These are phyloP conservation scores for Asterella californica DNA, from an alignment of 225 moss, liverwort and hornwort genomes.

Conservation along the genomic window DNA sequence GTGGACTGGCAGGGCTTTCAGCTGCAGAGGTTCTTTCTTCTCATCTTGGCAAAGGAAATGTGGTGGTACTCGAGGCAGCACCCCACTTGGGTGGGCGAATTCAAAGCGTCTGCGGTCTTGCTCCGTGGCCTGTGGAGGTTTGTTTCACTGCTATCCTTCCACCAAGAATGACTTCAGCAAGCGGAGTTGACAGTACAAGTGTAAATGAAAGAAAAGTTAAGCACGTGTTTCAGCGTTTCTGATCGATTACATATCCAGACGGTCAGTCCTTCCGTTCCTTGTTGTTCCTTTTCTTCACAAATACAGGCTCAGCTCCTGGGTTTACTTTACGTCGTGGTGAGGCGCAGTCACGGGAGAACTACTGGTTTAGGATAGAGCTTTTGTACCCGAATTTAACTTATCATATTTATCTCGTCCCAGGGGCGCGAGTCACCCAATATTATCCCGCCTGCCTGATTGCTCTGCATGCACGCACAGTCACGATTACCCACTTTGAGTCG, in stretches of 20 bases:
- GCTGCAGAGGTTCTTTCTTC: constrained; percentile 60
- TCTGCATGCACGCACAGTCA: too few relatives aligned
- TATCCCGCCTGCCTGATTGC: too few relatives aligned
- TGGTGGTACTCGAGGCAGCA: constrained; percentile 69
- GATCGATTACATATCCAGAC: background rate
- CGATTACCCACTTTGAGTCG: too few relatives aligned
- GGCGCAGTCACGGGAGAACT: too few relatives aligned
- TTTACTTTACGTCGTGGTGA: too few relatives aligned
- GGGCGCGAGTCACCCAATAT: too few relatives aligned
- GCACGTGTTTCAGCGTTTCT: background rate
- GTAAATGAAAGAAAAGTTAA: too few relatives aligned
- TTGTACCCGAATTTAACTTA: too few relatives aligned
- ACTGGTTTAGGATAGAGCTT: too few relatives aligned
- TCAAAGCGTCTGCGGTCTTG: constrained; percentile 60
- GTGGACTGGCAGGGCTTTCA: constrained; percentile 75
- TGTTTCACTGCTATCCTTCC: background rate
- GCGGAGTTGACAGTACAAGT: background rate
- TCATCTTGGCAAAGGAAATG: constrained; percentile 32
- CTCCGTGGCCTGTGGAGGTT: constrained; percentile 89
- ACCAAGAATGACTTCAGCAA: background rate
- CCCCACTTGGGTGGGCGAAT: constrained; percentile 65
- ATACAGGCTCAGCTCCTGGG: background rate
- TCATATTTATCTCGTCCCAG: too few relatives aligned
- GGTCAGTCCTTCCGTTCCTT: too few relatives aligned
- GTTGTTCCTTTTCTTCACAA: too few relatives aligned